A percentile compares a stretch with the other conserved stretches of the same genome.
Conservation (phyloP, 2,329 filamentous ascomycete genomes). For the Cladosporium sp. region DNA sequence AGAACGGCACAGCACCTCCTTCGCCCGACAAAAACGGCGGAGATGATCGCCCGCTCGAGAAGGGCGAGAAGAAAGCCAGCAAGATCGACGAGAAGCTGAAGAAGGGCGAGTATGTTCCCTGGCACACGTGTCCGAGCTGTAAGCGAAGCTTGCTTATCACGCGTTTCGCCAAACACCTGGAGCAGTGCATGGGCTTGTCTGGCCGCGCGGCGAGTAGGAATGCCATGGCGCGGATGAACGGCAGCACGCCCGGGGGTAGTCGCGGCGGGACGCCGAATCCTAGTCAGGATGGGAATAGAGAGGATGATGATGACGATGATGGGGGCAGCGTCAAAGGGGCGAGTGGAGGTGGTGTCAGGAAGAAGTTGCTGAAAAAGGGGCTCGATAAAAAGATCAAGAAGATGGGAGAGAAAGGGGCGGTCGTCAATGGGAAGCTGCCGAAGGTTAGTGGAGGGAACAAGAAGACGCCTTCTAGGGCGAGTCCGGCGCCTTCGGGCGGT, state of each 20-base stretch:
- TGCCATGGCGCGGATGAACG: slow-evolving; percentile 44
- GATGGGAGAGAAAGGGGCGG: slow-evolving; percentile 33
- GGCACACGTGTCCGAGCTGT: slow-evolving; percentile 57
- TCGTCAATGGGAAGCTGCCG: slow-evolving; percentile 29
- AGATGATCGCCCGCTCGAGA: slow-evolving; percentile 36
- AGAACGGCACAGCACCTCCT: slow-evolving; percentile 29
- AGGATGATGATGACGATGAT: slow-evolving; percentile 28
- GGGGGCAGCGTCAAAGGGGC: slow-evolving; percentile 21
- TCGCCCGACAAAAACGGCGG: slow-evolving; percentile 22
- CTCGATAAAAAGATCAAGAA: slow-evolving; percentile 42
- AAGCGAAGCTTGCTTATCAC: slow-evolving; percentile 59
- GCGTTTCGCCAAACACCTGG: slow-evolving; percentile 57
- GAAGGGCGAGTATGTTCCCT: slow-evolving; percentile 49
- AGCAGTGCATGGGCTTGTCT: slow-evolving; percentile 57
- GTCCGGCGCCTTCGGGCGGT: slow-evolving; percentile 18
- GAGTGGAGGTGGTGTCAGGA: slow-evolving; percentile 28
- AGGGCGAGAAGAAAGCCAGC: slow-evolving; percentile 40
- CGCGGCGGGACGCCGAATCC: slow-evolving; percentile 32
- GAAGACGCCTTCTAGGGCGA: slow-evolving; percentile 15
- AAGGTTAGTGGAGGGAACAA: slow-evolving; percentile 24
- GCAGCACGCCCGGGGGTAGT: slow-evolving; percentile 28
- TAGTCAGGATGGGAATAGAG: slow-evolving; percentile 19
- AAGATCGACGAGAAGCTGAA: slow-evolving; percentile 44
- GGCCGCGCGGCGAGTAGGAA: slow-evolving; percentile 49
- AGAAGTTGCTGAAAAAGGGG: slow-evolving; percentile 36